Evolutionary conservation across 1,284 basidiomycete species (phyloP).

Genomic region (Pseudomicrostroma phylloplanum): DNA sequence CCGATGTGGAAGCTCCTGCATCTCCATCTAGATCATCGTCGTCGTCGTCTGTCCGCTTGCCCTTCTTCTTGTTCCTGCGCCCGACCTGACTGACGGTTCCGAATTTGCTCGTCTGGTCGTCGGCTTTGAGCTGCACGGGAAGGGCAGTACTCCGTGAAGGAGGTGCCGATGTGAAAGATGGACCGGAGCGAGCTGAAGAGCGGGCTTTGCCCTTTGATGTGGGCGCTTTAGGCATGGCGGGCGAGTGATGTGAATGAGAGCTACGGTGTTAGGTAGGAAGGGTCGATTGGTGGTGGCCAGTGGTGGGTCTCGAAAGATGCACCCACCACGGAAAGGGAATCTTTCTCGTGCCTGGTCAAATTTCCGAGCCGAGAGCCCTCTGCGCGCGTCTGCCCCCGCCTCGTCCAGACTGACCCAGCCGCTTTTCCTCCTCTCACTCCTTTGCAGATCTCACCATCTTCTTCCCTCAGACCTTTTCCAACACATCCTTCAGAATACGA

Average conservation of each 20-base stretch:
- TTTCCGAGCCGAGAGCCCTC: too few species aligned
- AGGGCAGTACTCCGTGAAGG: neutral
- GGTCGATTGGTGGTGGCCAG: neutral
- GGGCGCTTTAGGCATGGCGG: constrained; percentile 4
- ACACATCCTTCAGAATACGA: too few species aligned
- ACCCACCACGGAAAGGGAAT: too few species aligned
- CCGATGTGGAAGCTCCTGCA: neutral
- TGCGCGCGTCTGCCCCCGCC: too few species aligned
- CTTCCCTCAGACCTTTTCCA: too few species aligned
- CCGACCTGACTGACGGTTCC: neutral
- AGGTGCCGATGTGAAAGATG: neutral
- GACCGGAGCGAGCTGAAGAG: neutral
- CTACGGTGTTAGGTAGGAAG: neutral
- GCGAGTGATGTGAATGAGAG: neutral
- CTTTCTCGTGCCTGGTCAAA: too few species aligned
- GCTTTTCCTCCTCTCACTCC: too few species aligned
- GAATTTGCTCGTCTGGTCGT: neutral
- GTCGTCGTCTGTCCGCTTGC: neutral
- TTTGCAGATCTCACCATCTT: too few species aligned
- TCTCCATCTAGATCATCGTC: neutral
- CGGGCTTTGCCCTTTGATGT: neutral
- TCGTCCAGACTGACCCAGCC: too few species aligned
- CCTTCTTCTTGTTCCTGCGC: constrained; percentile 5
- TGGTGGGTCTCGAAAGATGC: too few species aligned
- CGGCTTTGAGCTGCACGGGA: neutral